Evolutionary conservation across 768 basidiomycete genomes (phyloP), one percentile per base, ranked within the genome.

Genomic region (Infundibulicybe gibba): DNA sequence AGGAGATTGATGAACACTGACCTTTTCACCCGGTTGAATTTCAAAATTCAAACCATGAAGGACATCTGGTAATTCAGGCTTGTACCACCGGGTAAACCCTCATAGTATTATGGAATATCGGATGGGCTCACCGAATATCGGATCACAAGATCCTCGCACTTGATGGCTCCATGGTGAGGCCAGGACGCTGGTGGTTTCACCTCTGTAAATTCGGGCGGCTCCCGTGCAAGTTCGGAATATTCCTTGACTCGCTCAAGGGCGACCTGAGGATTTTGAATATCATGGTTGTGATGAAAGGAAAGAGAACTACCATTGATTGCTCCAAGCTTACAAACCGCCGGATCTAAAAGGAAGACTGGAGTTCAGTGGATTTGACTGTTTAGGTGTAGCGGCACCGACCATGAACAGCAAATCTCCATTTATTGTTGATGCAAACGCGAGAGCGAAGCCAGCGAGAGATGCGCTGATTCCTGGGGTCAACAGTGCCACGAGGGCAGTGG

Each of bases 211-310:
- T 97, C 94, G 1, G 92, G 74, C 6, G 85, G 76, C 68, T 97
- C 94, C 19, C 76, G 77, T 35, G 70, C 62, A 20, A 94, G 66
- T 53, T 92, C 88, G 4, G 91, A 87, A 61, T 87, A 94, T 66
- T 95, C 94, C 60, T 93, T 93, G 62, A 97, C 80, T 43, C 94
- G 86, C 62, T 94, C 92, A 32, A 92, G 68, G 31, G 89, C 85
- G 52, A 91, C 87, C 86, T 88, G 45, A 13, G 41, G 25, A 35
- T 12, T 46, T 33, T 47, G 9, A 44, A 39, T 19, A 19, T 3
- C 47, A 13, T 42, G n/a, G 5, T 3, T 2, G 15, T 11, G 13
- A 6, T 2, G 9, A 6, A 15, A 32, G 15, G 25, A 25, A 48
- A 34, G 32, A 15, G 6, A 51, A 67, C 49, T 48, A 90, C 93